These are phyloP conservation scores for Fusarium chlamydosporum DNA, from an alignment of 2,329 filamentous ascomycete genomes.

Conservation along the genomic window DNA sequence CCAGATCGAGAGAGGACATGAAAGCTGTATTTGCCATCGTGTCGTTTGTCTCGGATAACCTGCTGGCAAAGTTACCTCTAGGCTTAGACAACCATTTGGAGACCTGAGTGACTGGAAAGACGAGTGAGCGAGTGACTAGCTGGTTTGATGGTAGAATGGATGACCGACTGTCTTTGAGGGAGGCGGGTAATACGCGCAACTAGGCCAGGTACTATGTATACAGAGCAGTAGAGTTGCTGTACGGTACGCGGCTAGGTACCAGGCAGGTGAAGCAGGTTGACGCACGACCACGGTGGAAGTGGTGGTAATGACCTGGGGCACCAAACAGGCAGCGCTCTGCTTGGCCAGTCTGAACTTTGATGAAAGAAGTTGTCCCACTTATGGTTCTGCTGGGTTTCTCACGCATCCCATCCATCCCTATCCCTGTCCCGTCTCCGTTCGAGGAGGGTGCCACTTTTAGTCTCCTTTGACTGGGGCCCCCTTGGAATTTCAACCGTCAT, in stretches of 20 bases:
- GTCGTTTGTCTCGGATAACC: not conserved
- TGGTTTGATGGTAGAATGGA: constrained; percentile 7
- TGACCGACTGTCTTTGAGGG: constrained; percentile 8
- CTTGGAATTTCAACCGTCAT: constrained; percentile 30
- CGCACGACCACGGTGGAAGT: constrained; percentile 41
- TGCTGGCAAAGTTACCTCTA: constrained; percentile 11
- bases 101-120: not conserved
- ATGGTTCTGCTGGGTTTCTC: constrained; percentile 39
- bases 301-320: constrained; percentile 37
- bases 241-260: constrained; percentile 16
- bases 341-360: constrained; percentile 32
- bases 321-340: constrained; percentile 25
- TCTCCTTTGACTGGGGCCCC: constrained; percentile 18
- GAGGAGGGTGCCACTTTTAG: constrained; percentile 29
- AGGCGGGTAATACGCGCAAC: constrained; percentile 26
- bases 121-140: not conserved
- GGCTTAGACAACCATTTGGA: not conserved
- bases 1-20: too few species aligned
- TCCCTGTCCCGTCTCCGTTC: constrained; percentile 23
- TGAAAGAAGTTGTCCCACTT: constrained; percentile 27
- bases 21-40: too few species aligned
- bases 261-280: constrained; percentile 27
- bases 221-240: not conserved
- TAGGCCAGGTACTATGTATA: constrained; percentile 20
- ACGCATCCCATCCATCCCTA: constrained; percentile 33